These are phyloP conservation scores for Cyathus striatus DNA, from an alignment of 768 basidiomycete genomes.

Conservation along the genomic window DNA sequence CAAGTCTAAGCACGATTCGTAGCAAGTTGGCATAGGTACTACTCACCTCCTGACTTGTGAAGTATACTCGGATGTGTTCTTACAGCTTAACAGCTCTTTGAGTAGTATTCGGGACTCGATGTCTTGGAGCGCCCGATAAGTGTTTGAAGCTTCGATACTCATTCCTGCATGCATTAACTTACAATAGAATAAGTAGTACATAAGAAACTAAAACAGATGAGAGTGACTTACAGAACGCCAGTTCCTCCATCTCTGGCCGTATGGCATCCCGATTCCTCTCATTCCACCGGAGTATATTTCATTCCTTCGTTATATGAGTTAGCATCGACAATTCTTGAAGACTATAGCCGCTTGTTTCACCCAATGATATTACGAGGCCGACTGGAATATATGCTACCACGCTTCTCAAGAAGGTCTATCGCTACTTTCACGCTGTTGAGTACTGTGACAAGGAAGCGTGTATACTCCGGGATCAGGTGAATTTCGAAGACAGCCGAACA, in stretches of 20 bases:
- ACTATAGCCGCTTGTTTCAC: neutral
- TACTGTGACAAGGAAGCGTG: neutral
- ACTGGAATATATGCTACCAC: neutral
- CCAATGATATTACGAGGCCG: neutral
- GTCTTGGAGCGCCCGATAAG: neutral
- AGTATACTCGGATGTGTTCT: neutral
- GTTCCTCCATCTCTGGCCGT: neutral
- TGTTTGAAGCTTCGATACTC: neutral
- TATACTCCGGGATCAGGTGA: no score
- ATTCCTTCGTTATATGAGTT: neutral
- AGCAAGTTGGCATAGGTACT: neutral
- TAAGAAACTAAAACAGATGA: neutral
- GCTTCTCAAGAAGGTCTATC: neutral
- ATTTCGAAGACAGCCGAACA: neutral
- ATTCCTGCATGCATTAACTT: neutral
- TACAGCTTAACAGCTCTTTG: neutral
- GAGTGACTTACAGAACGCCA: neutral
- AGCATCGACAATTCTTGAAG: neutral
- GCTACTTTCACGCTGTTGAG: neutral
- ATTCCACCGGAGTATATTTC: neutral
- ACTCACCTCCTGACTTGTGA: neutral
- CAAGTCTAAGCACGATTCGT: neutral
- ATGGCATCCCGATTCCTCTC: neutral
- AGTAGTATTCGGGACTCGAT: neutral
- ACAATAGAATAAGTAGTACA: neutral